Conservation (phyloP, 176 grass and related monocot species). For the Oryza rufipogon region DNA sequence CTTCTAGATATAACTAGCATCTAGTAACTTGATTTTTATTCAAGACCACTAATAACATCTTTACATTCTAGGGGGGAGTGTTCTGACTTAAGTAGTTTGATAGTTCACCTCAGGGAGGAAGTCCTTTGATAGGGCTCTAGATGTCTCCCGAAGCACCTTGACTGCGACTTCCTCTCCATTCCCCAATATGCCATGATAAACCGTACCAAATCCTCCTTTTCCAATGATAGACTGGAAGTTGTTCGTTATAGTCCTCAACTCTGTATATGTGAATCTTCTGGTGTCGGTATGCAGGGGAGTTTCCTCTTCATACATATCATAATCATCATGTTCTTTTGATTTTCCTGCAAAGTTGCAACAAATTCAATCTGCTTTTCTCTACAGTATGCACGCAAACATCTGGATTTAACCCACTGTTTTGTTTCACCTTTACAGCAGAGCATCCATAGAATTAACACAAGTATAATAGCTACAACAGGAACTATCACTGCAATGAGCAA, state of each 20-base stretch:
- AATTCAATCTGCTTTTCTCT: no score
- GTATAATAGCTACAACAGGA: neutral
- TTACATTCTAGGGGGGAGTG: no score
- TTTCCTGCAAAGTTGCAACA: neutral
- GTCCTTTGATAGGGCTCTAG: neutral
- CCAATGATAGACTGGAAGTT: conserved; percentile 23
- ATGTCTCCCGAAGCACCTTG: conserved; percentile 14
- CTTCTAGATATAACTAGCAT: no score
- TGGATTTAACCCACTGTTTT: neutral
- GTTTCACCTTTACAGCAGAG: conserved; percentile 23
- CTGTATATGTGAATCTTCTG: conserved; percentile 11
- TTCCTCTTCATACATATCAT: conserved; percentile 15
- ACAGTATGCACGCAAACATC: neutral
- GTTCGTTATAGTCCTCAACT: conserved; percentile 6
- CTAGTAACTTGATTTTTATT: no score
- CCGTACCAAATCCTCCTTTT: conserved; percentile 41
- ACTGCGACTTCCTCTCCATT: conserved; percentile 24
- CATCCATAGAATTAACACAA: conserved; percentile 15
- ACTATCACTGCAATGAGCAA: neutral
- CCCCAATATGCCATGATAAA: conserved; percentile 37
- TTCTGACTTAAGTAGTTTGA: no score
- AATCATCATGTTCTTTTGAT: conserved; percentile 14
- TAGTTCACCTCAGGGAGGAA: conserved; percentile 36
- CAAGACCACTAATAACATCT: no score
- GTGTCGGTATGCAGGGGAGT: neutral